These are phyloP conservation scores for Lepidium africanum DNA, from an alignment of 345 rosid species.

Conservation along the genomic window DNA sequence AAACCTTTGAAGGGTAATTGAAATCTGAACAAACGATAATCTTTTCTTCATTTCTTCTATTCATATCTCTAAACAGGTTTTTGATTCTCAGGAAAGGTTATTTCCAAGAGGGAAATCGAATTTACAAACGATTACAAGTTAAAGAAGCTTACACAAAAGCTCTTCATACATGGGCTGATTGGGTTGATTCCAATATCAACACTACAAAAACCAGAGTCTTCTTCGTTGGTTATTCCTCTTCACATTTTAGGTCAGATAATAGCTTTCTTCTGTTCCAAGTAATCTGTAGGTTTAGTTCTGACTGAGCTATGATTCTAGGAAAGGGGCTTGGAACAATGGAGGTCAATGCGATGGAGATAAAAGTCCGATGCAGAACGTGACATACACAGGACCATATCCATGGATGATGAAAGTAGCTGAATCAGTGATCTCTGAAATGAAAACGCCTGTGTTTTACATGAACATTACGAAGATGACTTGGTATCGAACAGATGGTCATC, in stretches of 20 bases:
- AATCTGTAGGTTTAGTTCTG: not conserved
- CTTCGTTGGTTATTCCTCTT: conserved; percentile 76
- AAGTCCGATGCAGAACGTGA: conserved; percentile 36
- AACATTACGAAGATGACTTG: conserved; percentile 69
- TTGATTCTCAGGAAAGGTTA: conserved; percentile 38
- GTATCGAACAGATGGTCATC: conserved; percentile 65
- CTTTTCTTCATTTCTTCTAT: not conserved
- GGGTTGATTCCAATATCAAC: conserved; percentile 63
- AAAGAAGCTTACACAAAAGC: conserved; percentile 61
- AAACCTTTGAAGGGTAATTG: conserved; percentile 42
- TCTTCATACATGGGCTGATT: conserved; percentile 61
- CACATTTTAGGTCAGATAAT: conserved; percentile 47
- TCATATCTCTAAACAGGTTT: not conserved
- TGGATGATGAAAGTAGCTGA: conserved; percentile 67
- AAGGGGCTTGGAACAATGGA: conserved; percentile 53
- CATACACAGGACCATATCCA: conserved; percentile 43
- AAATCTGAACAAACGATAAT: not conserved
- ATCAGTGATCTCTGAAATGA: conserved; percentile 59
- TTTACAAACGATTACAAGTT: conserved; percentile 41
- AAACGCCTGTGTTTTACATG: conserved; percentile 57
- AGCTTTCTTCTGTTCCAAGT: not conserved
- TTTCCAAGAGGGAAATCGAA: conserved; percentile 62
- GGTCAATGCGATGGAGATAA: conserved; percentile 50
- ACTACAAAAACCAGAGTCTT: conserved; percentile 46
- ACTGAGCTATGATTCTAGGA: conserved; percentile 29